Evolutionary conservation across 1,284 basidiomycete species (phyloP), one percentile per base, ranked within the genome.

Genomic region (Ceratobasidium sp.): DNA sequence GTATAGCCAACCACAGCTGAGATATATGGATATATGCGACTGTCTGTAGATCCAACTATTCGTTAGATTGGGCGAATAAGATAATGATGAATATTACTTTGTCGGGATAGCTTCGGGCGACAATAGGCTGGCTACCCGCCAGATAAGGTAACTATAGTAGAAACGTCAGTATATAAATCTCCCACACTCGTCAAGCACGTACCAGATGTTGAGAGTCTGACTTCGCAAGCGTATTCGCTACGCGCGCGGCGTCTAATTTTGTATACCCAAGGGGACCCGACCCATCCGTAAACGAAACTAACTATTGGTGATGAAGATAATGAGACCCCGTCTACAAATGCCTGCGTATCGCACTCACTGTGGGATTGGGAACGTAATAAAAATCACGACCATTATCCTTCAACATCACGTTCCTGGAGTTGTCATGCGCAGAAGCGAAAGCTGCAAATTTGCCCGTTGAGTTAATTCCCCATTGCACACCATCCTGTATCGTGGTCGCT

Each of bases 371-470:
- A 56, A 76, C 73, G 67, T 76, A 76, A 26, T n/a, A 13, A 66
- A 76, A 76, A n/a, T 76, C 73, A 5, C 73, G 73, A 6, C 73
- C 73, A 13, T 76, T 76, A 28, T 76, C 73, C 52, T 76, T 76
- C 7, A 76, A 17, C 38, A 76, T 76, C 1, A 66, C 62, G 40
- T 76, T 76, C 13, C 73, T 48, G 4, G 73, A 65, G 33, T 76
- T 76, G 3, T 66, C 73, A 33, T 76, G 73, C 5, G 73, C 73
- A 56, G 73, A 46, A 0, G 48, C 73, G 57, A 76, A 76, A 33
- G 73, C 73, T 15, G 50, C 73, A 54, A 76, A 76, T 28, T 76
- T 76, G 38, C 73, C 73, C 15, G 62, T 67, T 3, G 73, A 76
- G 17, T 65, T 57, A 9, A 76, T 76, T 46, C 73, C 73, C 50